Percentiles rank a stretch among this genome's conserved stretches.
These are phyloP conservation scores for Fomitopsis pinicola DNA, from an alignment of 1,284 basidiomycete species.

Conservation along the genomic window DNA sequence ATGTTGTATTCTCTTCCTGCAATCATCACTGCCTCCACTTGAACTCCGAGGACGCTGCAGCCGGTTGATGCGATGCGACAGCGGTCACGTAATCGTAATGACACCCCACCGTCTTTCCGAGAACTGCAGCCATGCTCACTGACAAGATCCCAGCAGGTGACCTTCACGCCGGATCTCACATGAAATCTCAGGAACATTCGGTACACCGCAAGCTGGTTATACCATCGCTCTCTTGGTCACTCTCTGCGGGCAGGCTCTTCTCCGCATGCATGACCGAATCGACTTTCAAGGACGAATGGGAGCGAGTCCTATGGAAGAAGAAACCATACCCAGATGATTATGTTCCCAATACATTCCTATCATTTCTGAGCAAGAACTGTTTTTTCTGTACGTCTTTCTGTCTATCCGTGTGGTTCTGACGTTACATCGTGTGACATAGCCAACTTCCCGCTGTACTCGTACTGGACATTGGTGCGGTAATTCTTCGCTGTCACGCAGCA, in stretches of 20 bases:
- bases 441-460: conserved; percentile 73
- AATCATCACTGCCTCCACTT: too few species aligned
- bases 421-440: conserved; percentile 41
- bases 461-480: conserved; percentile 67
- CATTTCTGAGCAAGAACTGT: conserved; percentile 75
- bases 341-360: conserved; percentile 76
- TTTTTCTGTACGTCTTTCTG: conserved; percentile 35
- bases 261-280: conserved; percentile 22
- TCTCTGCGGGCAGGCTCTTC: background rate
- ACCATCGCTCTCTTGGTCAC: background rate
- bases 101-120: too few species aligned
- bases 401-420: background rate
- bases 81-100: too few species aligned
- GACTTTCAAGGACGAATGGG: conserved; percentile 70
- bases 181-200: too few species aligned
- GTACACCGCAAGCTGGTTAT: background rate
- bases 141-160: background rate
- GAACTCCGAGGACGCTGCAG: too few species aligned
- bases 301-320: conserved; percentile 83
- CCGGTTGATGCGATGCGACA: too few species aligned
- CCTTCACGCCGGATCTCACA: background rate
- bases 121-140: background rate
- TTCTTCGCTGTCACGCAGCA: conserved; percentile 86
- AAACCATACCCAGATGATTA: conserved; percentile 84
- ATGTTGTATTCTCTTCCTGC: too few species aligned